These are phyloP conservation scores for Globisporangium polare DNA, from an alignment of 352 stramenopile genomes.

Conservation along the genomic window DNA sequence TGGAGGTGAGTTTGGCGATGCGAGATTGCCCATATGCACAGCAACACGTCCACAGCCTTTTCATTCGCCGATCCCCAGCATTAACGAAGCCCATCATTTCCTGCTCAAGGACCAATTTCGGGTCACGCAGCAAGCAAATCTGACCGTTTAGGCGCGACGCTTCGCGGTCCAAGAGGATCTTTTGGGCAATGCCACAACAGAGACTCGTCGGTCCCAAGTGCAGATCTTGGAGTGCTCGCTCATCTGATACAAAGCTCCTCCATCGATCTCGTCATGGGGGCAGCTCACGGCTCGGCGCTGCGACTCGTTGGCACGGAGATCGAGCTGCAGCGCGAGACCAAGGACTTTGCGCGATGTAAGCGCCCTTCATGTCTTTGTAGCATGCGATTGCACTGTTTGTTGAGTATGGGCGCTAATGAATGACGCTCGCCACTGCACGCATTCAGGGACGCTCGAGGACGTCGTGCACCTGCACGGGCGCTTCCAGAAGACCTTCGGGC, in stretches of 20 bases:
- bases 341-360: constrained; percentile 75
- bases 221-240: not conserved
- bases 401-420: no score
- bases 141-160: not conserved
- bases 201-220: not conserved
- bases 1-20: no score
- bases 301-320: constrained; percentile 53
- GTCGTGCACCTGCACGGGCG: constrained; percentile 52
- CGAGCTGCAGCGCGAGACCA: constrained; percentile 67
- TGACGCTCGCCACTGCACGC: constrained; percentile 1
- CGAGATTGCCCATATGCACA: no score
- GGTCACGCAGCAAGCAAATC: no score
- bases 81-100: no score
- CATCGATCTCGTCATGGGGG: constrained; percentile 38
- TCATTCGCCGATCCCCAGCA: no score
- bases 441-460: constrained; percentile 60
- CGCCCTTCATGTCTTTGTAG: constrained; percentile 3
- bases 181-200: not conserved
- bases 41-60: no score
- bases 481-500: constrained; percentile 73
- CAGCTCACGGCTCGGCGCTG: constrained; percentile 43
- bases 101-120: no score
- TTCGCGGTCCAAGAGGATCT: not conserved
- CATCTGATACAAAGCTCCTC: not conserved
- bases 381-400: no score